Evolutionary conservation across 164 flowering plant species (phyloP).

Genomic region (Piper longum): DNA sequence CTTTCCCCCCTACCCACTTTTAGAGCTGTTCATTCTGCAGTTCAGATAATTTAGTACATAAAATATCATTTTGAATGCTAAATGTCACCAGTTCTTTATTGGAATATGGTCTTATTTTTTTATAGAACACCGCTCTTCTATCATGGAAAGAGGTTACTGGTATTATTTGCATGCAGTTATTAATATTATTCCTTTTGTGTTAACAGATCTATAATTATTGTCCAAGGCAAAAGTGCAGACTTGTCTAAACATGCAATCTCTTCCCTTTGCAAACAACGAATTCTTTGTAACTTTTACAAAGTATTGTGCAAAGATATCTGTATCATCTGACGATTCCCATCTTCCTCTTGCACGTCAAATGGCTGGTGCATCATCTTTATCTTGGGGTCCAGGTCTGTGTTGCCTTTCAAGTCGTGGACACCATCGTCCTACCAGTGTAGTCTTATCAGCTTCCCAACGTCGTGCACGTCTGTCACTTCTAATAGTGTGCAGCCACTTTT

Average conservation of each 20-base stretch:
- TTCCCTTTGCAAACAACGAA: conserved; percentile 50
- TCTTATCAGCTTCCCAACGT: conserved; percentile 41
- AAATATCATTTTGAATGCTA: too few species aligned
- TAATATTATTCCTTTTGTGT: background rate
- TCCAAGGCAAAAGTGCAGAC: conserved; percentile 77
- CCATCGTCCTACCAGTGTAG: conserved; percentile 49
- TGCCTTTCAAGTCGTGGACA: conserved; percentile 37
- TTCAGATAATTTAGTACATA: too few species aligned
- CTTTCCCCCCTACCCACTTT: too few species aligned
- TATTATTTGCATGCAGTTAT: background rate
- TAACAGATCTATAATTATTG: conserved; percentile 51
- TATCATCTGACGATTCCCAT: conserved; percentile 19
- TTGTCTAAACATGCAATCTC: conserved; percentile 62
- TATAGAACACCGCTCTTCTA: background rate
- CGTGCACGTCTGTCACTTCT: conserved; percentile 35
- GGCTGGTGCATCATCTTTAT: conserved; percentile 19
- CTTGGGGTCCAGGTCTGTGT: conserved; percentile 48
- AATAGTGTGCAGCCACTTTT: conserved; percentile 54
- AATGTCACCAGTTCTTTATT: too few species aligned
- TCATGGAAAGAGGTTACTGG: too few species aligned
- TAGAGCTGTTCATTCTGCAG: too few species aligned
- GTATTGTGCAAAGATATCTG: conserved; percentile 38
- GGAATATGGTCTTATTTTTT: too few species aligned
- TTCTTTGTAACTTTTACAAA: conserved; percentile 64
- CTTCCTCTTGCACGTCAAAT: conserved; percentile 9